phyloP scores from a whole-genome alignment of 2,329 filamentous ascomycete genomes.

The Botrytis hyacinthi region DNA sequence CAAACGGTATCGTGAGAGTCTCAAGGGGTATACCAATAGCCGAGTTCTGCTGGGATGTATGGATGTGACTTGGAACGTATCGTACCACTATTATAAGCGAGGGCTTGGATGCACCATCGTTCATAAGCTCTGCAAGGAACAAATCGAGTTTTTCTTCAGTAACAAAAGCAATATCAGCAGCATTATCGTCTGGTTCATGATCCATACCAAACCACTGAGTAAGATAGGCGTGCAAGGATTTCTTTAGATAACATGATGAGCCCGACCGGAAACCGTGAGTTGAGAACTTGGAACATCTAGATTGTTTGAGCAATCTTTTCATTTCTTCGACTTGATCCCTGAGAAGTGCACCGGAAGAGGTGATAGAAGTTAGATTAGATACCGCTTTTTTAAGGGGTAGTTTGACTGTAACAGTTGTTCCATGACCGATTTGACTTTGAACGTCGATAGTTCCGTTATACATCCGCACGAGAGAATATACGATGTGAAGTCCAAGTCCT shows the following conservation, averaged over 20 bases:
- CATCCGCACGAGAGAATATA: conserved; percentile 55
- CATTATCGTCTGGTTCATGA: not conserved
- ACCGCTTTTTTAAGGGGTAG: conserved; percentile 17
- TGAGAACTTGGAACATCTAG: conserved; percentile 4
- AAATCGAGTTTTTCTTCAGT: conserved; percentile 3
- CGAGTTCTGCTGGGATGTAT: not conserved
- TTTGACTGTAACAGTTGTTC: conserved; percentile 52
- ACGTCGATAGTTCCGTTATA: conserved; percentile 59
- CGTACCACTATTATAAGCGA: conserved; percentile 17
- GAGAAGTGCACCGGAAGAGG: not conserved
- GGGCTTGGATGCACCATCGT: not conserved
- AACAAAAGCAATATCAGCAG: conserved; percentile 12
- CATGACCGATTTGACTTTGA: conserved; percentile 49
- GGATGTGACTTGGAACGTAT: not conserved
- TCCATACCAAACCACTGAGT: conserved; percentile 6
- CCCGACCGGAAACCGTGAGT: conserved; percentile 11
- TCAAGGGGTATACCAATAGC: conserved; percentile 6
- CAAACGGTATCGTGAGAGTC: conserved; percentile 17
- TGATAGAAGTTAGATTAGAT: not conserved
- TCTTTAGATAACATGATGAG: not conserved
- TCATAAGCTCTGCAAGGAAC: not conserved
- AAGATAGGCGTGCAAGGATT: conserved; percentile 13
- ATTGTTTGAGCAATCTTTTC: not conserved
- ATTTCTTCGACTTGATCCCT: conserved; percentile 10
- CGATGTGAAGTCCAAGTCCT: conserved; percentile 57